Base-by-base conservation (phyloP, 139 green algal genomes). In the Tetradesmus lagerheimii region DNA sequence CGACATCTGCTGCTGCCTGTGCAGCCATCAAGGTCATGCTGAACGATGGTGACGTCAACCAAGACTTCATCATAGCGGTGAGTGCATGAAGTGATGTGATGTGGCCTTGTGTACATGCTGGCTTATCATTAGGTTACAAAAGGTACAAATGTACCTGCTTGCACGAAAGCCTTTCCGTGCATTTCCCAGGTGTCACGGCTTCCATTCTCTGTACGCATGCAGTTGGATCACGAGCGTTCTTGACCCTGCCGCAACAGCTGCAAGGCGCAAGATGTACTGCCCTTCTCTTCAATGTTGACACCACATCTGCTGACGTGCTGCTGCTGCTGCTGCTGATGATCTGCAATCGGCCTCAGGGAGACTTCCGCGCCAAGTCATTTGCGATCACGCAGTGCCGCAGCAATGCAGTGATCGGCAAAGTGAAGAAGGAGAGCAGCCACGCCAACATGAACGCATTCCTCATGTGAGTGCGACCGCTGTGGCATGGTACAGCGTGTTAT, bases 21-120 rank as follows among this genome's bases (percentile, higher is more conserved):
- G 27, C 79, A 85, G 79, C 81, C 34, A 77, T 87, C 50, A 87
- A 87, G 62, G 62, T 88, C 25, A 76, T 57, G 15, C 57, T 88
- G 37, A 78, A 88, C 62, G 83, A 88, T 64, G 83, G 83, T 29
- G 62, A 88, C 15, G 29, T 64, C 4, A 47, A 88, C 41, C 37
- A 62, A 16, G 83, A 88, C 37, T 88, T 80, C 27, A 38, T 88
- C 0, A 62, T 80, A 1, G 6, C 74, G 62, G 83, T 88, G 9
- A 12, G 83, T 14, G 27, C 20, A 8, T n/a, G 6, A 3, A 23
- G 39, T 25, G 50, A 27, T 64, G n/a, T n/a, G n/a, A n/a, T n/a
- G n/a, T n/a, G n/a, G n/a, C n/a, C n/a, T n/a, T n/a, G n/a, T n/a
- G n/a, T n/a, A n/a, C n/a, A n/a, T n/a, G n/a, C n/a, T n/a, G n/a